Conservation (phyloP, 2,329 filamentous ascomycete species). For the Ustilaginoidea virens region DNA sequence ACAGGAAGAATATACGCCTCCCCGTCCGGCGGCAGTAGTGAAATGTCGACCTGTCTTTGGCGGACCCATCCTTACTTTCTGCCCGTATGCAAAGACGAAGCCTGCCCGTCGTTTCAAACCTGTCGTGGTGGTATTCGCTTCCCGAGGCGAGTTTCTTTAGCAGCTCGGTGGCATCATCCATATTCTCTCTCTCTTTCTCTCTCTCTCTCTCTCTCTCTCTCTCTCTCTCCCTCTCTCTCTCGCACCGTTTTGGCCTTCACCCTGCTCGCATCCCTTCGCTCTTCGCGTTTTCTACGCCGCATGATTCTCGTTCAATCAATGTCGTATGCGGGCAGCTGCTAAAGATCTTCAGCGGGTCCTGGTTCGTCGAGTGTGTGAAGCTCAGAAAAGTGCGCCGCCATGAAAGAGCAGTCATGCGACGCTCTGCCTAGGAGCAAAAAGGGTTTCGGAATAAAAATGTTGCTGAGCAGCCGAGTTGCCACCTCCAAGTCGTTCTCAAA, state of each 20-base stretch:
- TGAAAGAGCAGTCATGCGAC: conserved; percentile 1
- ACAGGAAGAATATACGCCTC: no score
- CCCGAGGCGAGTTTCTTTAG: not conserved
- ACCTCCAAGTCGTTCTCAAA: conserved; percentile 2
- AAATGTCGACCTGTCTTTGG: no score
- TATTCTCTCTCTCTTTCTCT: not conserved
- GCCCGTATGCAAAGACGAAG: no score
- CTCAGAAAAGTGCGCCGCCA: conserved; percentile 1
- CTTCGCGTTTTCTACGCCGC: not conserved
- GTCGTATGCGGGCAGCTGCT: not conserved
- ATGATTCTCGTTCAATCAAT: not conserved
- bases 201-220: not conserved
- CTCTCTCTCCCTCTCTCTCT: not conserved
- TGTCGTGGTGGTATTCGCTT: no score
- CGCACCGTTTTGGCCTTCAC: not conserved
- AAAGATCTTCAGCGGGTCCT: not conserved
- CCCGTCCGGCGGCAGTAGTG: no score
- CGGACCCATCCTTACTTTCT: no score
- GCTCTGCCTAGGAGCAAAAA: conserved; percentile 2
- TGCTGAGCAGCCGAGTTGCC: conserved; percentile 3
- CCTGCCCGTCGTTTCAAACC: no score
- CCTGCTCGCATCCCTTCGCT: not conserved
- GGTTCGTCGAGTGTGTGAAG: not conserved
- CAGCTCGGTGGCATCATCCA: conserved; percentile 1
- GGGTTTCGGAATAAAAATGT: no score